phyloP scores from a whole-genome alignment of 2,329 filamentous ascomycete species.

The Metarhizium anisopliae region DNA sequence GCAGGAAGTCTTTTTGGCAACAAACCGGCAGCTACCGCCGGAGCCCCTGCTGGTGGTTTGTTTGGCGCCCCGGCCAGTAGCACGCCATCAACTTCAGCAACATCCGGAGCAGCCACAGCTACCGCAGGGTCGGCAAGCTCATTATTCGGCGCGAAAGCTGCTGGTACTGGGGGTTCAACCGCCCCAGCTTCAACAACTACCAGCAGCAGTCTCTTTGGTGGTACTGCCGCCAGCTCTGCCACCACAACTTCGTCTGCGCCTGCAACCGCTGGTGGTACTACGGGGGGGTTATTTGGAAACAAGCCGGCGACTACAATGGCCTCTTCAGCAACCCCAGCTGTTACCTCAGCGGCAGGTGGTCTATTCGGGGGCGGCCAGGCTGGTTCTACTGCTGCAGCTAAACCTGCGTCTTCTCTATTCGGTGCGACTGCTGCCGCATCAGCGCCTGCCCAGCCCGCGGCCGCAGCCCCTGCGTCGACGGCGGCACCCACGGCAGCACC shows the following conservation, averaged over 20 bases:
- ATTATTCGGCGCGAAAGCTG: constrained; percentile 33
- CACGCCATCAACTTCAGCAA: constrained; percentile 13
- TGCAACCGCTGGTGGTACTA: constrained; percentile 16
- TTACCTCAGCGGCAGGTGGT: constrained; percentile 19
- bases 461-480: constrained; percentile 18
- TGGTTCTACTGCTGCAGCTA: constrained; percentile 8
- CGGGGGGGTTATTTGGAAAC: constrained; percentile 22
- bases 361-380: constrained; percentile 21
- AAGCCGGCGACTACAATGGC: constrained; percentile 22
- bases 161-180: constrained; percentile 23
- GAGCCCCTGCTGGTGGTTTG: constrained; percentile 13
- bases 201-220: constrained; percentile 24
- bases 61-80: constrained; percentile 15
- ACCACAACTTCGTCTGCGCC: constrained; percentile 12
- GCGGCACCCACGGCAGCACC: constrained; percentile 18
- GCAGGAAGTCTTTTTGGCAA: constrained; percentile 9
- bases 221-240: constrained; percentile 17
- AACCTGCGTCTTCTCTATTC: constrained; percentile 10
- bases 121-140: constrained; percentile 13
- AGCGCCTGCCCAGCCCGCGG: constrained; percentile 20
- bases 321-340: constrained; percentile 17
- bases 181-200: constrained; percentile 24
- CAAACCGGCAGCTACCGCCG: constrained; percentile 15
- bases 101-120: constrained; percentile 16
- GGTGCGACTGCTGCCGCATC: constrained; percentile 16